Percentiles rank a stretch among this genome's conserved stretches.
phyloP scores from a whole-genome alignment of 129 eudicot genomes.

The Lonicera japonica region DNA sequence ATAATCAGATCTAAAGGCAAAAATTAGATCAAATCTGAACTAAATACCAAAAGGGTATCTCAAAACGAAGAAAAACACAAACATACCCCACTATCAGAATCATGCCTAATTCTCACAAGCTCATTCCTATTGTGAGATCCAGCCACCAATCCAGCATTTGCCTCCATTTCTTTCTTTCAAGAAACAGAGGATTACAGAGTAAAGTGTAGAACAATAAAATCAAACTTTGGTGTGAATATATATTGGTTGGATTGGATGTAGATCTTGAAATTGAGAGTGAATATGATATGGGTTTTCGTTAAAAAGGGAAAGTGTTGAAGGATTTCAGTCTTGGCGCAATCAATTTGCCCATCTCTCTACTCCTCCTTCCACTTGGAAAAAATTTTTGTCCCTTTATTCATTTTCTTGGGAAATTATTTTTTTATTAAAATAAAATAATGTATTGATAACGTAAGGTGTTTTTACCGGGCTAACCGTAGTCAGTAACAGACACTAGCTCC shows the following conservation, averaged over 20 bases:
- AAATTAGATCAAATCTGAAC: background rate
- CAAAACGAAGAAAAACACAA: background rate
- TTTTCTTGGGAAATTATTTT: background rate
- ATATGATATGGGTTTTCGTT: background rate
- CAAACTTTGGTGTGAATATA: background rate
- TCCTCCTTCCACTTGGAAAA: conserved; percentile 4
- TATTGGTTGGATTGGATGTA: conserved; percentile 4
- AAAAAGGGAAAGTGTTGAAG: background rate
- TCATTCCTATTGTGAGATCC: conserved; percentile 81
- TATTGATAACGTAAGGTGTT: conserved; percentile 6
- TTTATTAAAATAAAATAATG: conserved; percentile 2
- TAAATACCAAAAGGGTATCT: conserved; percentile 3
- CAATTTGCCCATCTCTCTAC: conserved; percentile 23
- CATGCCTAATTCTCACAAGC: conserved; percentile 72
- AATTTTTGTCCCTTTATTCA: conserved; percentile 11
- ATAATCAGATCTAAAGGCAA: conserved; percentile 19
- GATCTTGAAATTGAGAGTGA: conserved; percentile 9
- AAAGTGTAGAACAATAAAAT: too few species aligned
- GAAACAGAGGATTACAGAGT: conserved; percentile 5
- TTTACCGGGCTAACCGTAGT: conserved; percentile 18
- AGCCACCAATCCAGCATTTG: conserved; percentile 81
- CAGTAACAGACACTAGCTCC: background rate
- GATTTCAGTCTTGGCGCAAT: conserved; percentile 23
- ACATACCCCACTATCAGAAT: conserved; percentile 74
- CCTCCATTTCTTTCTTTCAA: conserved; percentile 45